Evolutionary conservation across 176 grass and related monocot species (phyloP).

Genomic region (Zoysia japonica): DNA sequence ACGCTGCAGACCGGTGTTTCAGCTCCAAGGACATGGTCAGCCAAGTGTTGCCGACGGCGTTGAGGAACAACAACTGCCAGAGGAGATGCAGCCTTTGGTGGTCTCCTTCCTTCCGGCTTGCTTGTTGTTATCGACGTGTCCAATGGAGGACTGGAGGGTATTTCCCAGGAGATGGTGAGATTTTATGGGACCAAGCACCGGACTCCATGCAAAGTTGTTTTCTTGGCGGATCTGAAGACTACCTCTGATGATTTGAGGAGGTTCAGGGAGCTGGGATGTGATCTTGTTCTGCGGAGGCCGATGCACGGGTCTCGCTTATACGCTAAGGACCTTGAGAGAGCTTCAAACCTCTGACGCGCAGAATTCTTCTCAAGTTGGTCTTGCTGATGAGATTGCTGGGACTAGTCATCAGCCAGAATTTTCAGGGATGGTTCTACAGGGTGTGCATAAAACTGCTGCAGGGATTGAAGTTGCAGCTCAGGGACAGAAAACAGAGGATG

Average conservation of each 20-base stretch:
- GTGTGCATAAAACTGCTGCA: background rate
- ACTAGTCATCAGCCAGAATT: background rate
- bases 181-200: conserved; percentile 30
- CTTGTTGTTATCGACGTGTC: conserved; percentile 58
- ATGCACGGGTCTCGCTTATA: conserved; percentile 64
- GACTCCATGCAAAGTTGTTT: conserved; percentile 52
- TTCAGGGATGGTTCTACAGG: background rate
- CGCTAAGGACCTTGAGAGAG: conserved; percentile 28
- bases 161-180: conserved; percentile 25
- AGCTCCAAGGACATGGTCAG: conserved; percentile 44
- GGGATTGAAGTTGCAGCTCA: background rate
- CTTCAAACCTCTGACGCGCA: conserved; percentile 20
- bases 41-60: conserved; percentile 34
- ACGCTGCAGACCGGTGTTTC: conserved; percentile 36
- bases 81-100: conserved; percentile 13
- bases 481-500: conserved; percentile 15
- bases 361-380: background rate
- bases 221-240: conserved; percentile 48
- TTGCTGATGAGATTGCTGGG: background rate
- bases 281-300: conserved; percentile 62
- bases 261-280: conserved; percentile 27
- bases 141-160: conserved; percentile 6
- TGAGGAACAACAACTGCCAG: conserved; percentile 21
- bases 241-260: conserved; percentile 35
- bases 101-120: conserved; percentile 13